A percentile compares a stretch with the other conserved stretches of the same genome.
These are phyloP conservation scores for Arachis hypogaea DNA, from an alignment of 306 rosid genomes.

Conservation along the genomic window DNA sequence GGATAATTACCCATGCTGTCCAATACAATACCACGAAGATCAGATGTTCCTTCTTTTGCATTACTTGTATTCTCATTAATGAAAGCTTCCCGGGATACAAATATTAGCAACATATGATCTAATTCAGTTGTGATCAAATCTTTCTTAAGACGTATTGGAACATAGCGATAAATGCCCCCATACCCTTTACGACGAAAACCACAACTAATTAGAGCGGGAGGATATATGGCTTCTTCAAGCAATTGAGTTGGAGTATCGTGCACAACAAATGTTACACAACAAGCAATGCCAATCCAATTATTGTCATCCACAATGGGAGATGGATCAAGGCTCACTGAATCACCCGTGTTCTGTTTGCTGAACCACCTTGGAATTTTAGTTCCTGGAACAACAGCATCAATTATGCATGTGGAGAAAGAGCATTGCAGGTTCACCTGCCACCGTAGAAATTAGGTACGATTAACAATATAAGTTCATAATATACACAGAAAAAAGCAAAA, in stretches of 20 bases:
- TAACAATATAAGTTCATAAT: neutral
- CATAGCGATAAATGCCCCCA: no score
- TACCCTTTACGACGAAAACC: no score
- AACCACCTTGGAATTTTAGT: conserved; percentile 22
- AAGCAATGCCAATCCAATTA: neutral
- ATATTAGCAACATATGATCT: neutral
- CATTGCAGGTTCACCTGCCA: neutral
- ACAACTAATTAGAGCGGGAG: no score
- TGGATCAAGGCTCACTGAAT: neutral
- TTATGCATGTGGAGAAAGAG: fast-evolving
- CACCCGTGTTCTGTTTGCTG: neutral
- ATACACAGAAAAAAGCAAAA: no score
- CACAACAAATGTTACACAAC: neutral
- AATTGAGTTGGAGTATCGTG: neutral
- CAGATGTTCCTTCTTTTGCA: neutral
- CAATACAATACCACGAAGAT: neutral
- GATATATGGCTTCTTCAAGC: neutral
- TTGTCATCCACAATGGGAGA: neutral
- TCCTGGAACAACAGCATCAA: neutral
- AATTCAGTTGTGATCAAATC: conserved; percentile 1
- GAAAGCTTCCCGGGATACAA: neutral
- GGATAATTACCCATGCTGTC: fast-evolving
- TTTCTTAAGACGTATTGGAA: neutral
- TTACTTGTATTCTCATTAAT: neutral
- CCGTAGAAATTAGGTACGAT: neutral